Base-by-base conservation (phyloP, 2,329 filamentous ascomycete genomes). In the Spiromastix sp. region DNA sequence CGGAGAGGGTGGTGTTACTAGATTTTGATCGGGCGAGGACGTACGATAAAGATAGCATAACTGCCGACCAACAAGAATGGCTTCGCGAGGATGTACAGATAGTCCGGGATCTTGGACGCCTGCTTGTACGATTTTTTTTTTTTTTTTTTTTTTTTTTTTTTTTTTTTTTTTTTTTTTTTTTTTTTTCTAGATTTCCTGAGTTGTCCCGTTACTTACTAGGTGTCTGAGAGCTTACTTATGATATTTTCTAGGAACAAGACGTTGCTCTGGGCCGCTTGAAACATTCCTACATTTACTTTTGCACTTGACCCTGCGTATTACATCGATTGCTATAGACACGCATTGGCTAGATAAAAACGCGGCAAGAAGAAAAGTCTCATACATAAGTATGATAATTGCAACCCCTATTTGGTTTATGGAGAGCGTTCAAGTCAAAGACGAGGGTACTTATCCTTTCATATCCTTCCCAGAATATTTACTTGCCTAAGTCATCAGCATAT, bases 11-110 rank as follows among this genome's bases (percentile, higher is more conserved):
- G 19, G 1, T 37, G 19, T 26, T 34, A 18, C 32, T 34, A 24
- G n/a, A 22, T 34, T 34, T 34, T 26, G 21, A 34, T 34, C 7
- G 12, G 12, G 32, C 21, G 6, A 34, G 17, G 13, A 34, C 32
- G 18, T 34, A 27, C 13, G 32, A 34, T 15, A 13, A 34, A 17
- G 32, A 34, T 24, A 34, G 5, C 10, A 25, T 34, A 27, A 34
- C 21, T 27, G 24, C 20, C 16, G 5, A 27, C 6, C 32, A 34
- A 12, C 21, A 27, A 34, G 6, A 34, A 26, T 34, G 20, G 6
- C 21, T 34, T 9, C 21, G 2, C 11, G 32, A 34, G 13, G 21
- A 34, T 18, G 32, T 34, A 12, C 32, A 34, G 21, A 34, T 34
- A 5, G 21, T 34, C n/a, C 18, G 27, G 21, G 21, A 27, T 9